These are phyloP conservation scores for Platanthera guangdongensis DNA, from an alignment of 106 monocot genomes.

Conservation along the genomic window DNA sequence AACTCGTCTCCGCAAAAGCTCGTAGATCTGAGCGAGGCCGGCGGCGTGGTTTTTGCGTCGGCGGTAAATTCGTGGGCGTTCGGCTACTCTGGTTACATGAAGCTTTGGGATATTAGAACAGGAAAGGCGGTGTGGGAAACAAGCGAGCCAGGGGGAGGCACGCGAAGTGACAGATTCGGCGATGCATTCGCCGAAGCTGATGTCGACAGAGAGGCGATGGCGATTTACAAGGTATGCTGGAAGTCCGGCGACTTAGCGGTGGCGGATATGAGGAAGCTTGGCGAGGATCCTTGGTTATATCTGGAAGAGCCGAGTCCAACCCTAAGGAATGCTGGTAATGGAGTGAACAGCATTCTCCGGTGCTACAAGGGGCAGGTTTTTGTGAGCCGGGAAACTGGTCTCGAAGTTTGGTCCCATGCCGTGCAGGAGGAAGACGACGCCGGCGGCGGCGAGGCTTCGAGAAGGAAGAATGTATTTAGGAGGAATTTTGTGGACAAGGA, in stretches of 20 bases:
- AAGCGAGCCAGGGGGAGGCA: constrained; percentile 66
- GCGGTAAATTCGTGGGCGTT: constrained; percentile 73
- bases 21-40: constrained; percentile 29
- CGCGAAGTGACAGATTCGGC: constrained; percentile 57
- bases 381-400: constrained; percentile 42
- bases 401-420: constrained; percentile 80
- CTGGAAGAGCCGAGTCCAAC: constrained; percentile 40
- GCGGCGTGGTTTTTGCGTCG: constrained; percentile 51
- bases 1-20: constrained; percentile 41
- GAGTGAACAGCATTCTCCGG: constrained; percentile 42
- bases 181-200: constrained; percentile 78
- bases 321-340: constrained; percentile 19
- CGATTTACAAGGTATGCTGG: constrained; percentile 85
- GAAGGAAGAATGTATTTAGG: constrained; percentile 17
- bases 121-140: constrained; percentile 82
- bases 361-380: constrained; percentile 78
- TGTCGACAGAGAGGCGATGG: constrained; percentile 37
- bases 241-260: constrained; percentile 79
- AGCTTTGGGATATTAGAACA: constrained; percentile 79
- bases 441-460: neutral
- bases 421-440: constrained; percentile 10
- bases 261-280: constrained; percentile 71
- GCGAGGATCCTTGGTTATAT: constrained; percentile 84
- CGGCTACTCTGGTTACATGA: constrained; percentile 92
- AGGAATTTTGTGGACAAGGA: constrained; percentile 65